Evolutionary conservation across 495 filamentous ascomycete genomes (phyloP).

Genomic region (Beverwykella pulmonaria): DNA sequence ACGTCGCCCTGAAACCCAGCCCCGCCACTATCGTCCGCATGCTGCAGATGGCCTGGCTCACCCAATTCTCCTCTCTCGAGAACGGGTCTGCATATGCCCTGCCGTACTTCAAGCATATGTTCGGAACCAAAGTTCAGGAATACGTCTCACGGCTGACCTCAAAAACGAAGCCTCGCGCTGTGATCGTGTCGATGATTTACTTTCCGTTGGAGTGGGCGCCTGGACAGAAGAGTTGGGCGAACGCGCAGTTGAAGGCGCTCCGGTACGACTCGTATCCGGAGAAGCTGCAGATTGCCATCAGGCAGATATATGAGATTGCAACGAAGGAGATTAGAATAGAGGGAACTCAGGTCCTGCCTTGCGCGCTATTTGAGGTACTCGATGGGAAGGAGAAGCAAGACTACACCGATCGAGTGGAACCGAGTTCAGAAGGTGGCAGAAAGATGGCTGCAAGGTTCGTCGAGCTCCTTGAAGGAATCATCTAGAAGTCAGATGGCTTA

Average conservation of each 20-base stretch:
- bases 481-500: too few species aligned
- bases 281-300: slow-evolving; percentile 42
- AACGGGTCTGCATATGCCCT: slow-evolving; percentile 36
- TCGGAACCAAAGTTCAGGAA: slow-evolving; percentile 29
- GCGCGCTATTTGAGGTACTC: slow-evolving; percentile 39
- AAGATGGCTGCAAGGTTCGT: slow-evolving; percentile 41
- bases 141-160: slow-evolving; percentile 34
- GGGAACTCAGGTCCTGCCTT: slow-evolving; percentile 42
- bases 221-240: slow-evolving; percentile 42
- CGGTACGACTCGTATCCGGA: slow-evolving; percentile 39
- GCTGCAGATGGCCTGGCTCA: slow-evolving; percentile 41
- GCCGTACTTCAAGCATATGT: slow-evolving; percentile 39
- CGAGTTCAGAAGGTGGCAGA: slow-evolving; percentile 39
- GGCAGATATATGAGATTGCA: slow-evolving; percentile 40
- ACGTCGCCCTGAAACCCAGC: slow-evolving; percentile 41
- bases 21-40: slow-evolving; percentile 36
- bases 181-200: slow-evolving; percentile 46
- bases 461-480: background rate
- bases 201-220: slow-evolving; percentile 38
- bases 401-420: slow-evolving; percentile 43
- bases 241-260: slow-evolving; percentile 36
- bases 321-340: slow-evolving; percentile 36
- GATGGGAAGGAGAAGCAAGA: slow-evolving; percentile 40
- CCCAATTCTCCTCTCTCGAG: slow-evolving; percentile 30
- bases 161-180: slow-evolving; percentile 41